Base-by-base conservation (phyloP, 495 filamentous ascomycete species). In the Penicillium riverlandense region DNA sequence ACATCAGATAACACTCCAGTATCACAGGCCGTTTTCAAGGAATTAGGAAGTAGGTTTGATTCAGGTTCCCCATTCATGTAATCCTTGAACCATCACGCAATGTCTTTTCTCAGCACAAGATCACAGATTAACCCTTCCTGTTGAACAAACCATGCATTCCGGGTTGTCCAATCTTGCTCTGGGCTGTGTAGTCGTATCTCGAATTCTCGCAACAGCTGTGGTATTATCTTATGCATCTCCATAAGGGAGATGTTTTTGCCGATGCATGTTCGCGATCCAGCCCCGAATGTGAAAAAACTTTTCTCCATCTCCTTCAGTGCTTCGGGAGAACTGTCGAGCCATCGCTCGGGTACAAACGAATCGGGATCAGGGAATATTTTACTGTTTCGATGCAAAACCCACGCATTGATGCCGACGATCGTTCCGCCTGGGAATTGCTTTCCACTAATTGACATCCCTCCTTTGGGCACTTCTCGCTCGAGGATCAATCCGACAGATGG, bases 191-290 rank as follows among this genome's bases (percentile, higher is more conserved):
- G 32, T 11, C 45, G 36, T n/a, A 80, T 62, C 43, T 86, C 80
- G 61, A 88, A 91, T 44, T 77, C 65, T 45, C 82, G 70, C 50
- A 90, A 57, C 50, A 90, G 67, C 45, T 74, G 81, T 37, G 86
- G 87, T 13, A 90, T 74, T 35, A 90, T 54, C 69, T 92, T 92
- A 50, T 86, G 83, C 45, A 90, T 83, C 74, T 90, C 87, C 59
- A 88, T 54, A 52, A 89, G 54, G 22, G 77, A 80, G 46, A 92
- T 87, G 50, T 90, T 87, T 76, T 78, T 78, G 5, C 83, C 83
- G 37, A 85, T 79, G 50, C 83, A 88, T 1, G 76, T 79, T 37
- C 82, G 56, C 11, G 70, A 63, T 1, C 83, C 83, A 2, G 76
- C 73, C 1, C 83, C 83, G 67, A 84, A 88, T 31, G 55, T 61